phyloP scores from a whole-genome alignment of 1,284 basidiomycete genomes.

The Tremellales sp. region DNA sequence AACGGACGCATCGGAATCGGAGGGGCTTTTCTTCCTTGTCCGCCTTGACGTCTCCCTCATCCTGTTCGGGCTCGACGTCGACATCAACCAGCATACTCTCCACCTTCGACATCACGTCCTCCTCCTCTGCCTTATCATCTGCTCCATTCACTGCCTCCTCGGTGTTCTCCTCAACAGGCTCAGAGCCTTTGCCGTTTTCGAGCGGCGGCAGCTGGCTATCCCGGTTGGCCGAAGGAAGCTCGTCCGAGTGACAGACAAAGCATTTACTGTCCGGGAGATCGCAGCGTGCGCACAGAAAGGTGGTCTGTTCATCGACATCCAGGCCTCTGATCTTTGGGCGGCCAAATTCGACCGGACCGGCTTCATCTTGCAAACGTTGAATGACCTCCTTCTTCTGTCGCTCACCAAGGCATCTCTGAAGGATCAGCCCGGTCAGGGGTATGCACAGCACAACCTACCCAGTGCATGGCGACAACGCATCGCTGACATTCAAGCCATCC shows the following conservation, averaged over 20 bases:
- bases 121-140: slow-evolving; percentile 1
- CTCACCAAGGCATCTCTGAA: slow-evolving; percentile 58
- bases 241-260: slow-evolving; percentile 65
- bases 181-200: slow-evolving; percentile 17
- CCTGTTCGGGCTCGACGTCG: not conserved
- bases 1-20: slow-evolving; percentile 73
- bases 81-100: not conserved
- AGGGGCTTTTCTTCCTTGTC: slow-evolving; percentile 39
- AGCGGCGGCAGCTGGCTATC: not conserved
- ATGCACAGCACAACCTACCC: slow-evolving; percentile 48
- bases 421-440: too few relatives aligned
- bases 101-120: not conserved
- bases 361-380: slow-evolving; percentile 55
- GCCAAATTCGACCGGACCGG: slow-evolving; percentile 39
- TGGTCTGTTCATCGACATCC: slow-evolving; percentile 60
- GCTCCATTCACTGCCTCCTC: slow-evolving; percentile 4
- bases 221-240: slow-evolving; percentile 42
- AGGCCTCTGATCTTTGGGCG: slow-evolving; percentile 36
- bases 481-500: slow-evolving; percentile 82
- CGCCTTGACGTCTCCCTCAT: too few relatives aligned
- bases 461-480: slow-evolving; percentile 73
- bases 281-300: slow-evolving; percentile 74
- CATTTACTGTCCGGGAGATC: slow-evolving; percentile 66
- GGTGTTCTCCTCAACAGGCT: slow-evolving; percentile 4
- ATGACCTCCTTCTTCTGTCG: slow-evolving; percentile 68